These are phyloP conservation scores for Globisporangium cystogenes DNA, from an alignment of 352 stramenopile genomes.

Conservation along the genomic window DNA sequence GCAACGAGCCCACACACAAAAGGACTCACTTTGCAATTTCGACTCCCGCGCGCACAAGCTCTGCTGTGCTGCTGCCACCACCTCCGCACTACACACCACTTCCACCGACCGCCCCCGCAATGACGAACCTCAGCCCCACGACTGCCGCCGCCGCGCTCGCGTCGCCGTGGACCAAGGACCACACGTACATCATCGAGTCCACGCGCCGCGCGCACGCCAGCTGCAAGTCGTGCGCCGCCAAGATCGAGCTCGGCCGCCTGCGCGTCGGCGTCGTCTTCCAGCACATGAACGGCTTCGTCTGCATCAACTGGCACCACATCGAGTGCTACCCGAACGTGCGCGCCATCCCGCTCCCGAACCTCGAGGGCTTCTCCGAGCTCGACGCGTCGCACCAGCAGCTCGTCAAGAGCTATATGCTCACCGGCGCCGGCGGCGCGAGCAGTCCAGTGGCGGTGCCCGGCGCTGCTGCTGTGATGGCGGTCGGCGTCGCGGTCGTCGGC, in stretches of 20 bases:
- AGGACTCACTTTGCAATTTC: conserved; percentile 14
- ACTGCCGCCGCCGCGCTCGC: conserved; percentile 23
- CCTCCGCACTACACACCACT: neutral
- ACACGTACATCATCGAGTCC: conserved; percentile 77
- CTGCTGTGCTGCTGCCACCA: too few relatives aligned
- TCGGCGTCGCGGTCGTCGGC: neutral
- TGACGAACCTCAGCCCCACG: conserved; percentile 21
- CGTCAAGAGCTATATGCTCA: conserved; percentile 39
- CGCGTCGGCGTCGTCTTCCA: conserved; percentile 77
- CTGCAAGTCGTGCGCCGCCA: conserved; percentile 70
- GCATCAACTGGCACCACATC: conserved; percentile 84
- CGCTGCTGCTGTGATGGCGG: neutral
- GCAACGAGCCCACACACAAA: too few relatives aligned
- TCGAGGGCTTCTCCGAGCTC: conserved; percentile 71
- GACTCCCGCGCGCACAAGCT: neutral
- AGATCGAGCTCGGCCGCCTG: conserved; percentile 56
- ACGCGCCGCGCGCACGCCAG: conserved; percentile 61
- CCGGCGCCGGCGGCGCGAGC: neutral
- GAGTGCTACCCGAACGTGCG: conserved; percentile 65
- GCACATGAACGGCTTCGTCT: conserved; percentile 77
- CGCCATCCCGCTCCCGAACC: conserved; percentile 48
- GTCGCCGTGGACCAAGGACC: conserved; percentile 64
- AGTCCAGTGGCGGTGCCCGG: neutral
- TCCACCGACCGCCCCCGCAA: neutral
- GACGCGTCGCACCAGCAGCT: conserved; percentile 47